A percentile compares a stretch with the other conserved stretches of the same genome.
These are phyloP conservation scores for Candida odintsovae DNA, from an alignment of 805 yeast species.

Conservation along the genomic window DNA sequence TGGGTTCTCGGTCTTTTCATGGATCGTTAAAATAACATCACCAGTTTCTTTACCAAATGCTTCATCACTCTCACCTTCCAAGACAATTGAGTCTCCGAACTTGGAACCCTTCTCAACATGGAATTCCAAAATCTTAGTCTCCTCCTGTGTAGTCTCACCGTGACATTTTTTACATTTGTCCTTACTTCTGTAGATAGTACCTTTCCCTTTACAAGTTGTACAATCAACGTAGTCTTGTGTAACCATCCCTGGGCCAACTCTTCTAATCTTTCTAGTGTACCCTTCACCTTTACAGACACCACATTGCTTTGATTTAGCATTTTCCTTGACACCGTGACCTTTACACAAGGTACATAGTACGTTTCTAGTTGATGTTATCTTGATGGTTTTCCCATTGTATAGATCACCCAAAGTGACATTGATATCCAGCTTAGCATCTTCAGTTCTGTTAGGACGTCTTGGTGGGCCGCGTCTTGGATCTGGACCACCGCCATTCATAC, in stretches of 20 bases:
- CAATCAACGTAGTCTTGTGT: constrained; percentile 59
- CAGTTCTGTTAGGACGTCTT: constrained; percentile 37
- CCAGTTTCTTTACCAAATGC: constrained; percentile 70
- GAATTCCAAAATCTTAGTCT: constrained; percentile 70
- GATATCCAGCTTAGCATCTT: constrained; percentile 62
- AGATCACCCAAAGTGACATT: constrained; percentile 66
- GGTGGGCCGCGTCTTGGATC: constrained; percentile 5
- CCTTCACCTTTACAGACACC: constrained; percentile 72
- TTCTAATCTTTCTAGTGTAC: constrained; percentile 45
- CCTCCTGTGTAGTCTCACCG: constrained; percentile 58
- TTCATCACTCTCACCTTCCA: constrained; percentile 73
- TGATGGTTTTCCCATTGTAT: constrained; percentile 75
- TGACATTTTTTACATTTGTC: constrained; percentile 75
- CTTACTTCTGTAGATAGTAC: constrained; percentile 51
- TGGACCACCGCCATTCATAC: constrained; percentile 15
- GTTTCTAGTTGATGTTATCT: constrained; percentile 66
- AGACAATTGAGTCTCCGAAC: constrained; percentile 52
- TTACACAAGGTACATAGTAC: constrained; percentile 66
- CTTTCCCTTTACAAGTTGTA: constrained; percentile 64
- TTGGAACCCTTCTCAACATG: constrained; percentile 68
- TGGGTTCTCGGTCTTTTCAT: constrained; percentile 29
- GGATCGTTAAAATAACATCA: constrained; percentile 62
- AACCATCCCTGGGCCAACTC: constrained; percentile 73
- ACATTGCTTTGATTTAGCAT: constrained; percentile 54
- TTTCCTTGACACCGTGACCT: constrained; percentile 69